These are phyloP conservation scores for Mucor piriformis DNA, from an alignment of 371 early-diverging fungal species.

Conservation along the genomic window DNA sequence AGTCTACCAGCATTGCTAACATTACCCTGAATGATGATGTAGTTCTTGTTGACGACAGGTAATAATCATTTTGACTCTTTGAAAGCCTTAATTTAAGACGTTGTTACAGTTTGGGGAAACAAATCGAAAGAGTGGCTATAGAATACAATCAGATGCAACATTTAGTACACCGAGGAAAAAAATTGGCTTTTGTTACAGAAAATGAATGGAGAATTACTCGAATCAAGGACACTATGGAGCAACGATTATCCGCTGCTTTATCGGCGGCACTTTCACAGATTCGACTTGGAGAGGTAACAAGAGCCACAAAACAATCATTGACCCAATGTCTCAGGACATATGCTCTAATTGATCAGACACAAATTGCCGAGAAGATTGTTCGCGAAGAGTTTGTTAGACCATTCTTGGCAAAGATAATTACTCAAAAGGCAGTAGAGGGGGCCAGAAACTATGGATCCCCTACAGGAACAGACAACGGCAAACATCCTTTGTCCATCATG, in stretches of 20 bases:
- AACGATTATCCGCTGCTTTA: constrained; percentile 55
- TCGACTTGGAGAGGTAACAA: constrained; percentile 35
- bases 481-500: constrained; percentile 53
- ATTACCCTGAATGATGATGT: constrained; percentile 7
- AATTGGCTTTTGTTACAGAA: constrained; percentile 71
- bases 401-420: constrained; percentile 54
- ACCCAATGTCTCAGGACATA: constrained; percentile 75
- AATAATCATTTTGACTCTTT: neutral
- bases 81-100: neutral
- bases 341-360: constrained; percentile 73
- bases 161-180: constrained; percentile 68
- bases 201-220: constrained; percentile 78
- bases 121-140: constrained; percentile 84
- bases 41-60: constrained; percentile 27
- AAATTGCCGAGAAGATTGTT: constrained; percentile 71
- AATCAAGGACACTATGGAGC: constrained; percentile 73
- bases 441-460: constrained; percentile 1
- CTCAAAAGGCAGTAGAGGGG: constrained; percentile 25
- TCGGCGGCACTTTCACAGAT: constrained; percentile 53
- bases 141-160: constrained; percentile 87
- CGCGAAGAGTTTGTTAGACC: constrained; percentile 62
- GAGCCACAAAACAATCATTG: constrained; percentile 57
- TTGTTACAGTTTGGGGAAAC: constrained; percentile 49
- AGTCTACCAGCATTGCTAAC: constrained; percentile 7
- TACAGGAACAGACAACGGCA: neutral